These are phyloP conservation scores for Penicillium egyptiacum DNA, from an alignment of 495 filamentous ascomycete species.

Conservation along the genomic window DNA sequence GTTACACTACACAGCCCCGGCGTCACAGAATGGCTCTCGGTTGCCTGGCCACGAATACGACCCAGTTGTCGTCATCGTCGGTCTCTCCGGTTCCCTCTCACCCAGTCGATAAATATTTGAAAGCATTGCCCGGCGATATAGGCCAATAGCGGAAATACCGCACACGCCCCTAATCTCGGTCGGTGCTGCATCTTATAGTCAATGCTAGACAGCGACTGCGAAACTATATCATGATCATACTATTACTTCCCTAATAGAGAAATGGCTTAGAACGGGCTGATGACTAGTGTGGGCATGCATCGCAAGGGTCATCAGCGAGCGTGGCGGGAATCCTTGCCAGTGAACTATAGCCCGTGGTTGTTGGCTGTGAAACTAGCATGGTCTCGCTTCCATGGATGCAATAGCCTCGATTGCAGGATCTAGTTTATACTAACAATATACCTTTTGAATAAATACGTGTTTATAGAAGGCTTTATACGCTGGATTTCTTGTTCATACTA, in stretches of 20 bases:
- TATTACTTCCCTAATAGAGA: neutral
- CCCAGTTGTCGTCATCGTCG: conserved; percentile 11
- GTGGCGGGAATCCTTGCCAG: neutral
- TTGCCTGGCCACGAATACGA: conserved; percentile 2
- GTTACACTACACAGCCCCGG: conserved; percentile 8
- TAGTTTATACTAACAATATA: no score
- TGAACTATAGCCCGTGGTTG: neutral
- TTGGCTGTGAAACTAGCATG: neutral
- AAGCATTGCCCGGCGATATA: neutral
- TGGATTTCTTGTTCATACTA: no score
- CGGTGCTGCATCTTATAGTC: conserved; percentile 1
- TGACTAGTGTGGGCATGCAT: neutral
- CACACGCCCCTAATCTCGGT: neutral
- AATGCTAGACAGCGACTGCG: neutral
- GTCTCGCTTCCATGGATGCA: no score
- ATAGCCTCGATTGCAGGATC: no score
- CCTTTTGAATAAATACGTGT: no score
- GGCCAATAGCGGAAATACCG: conserved; percentile 15
- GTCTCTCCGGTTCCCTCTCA: conserved; percentile 2
- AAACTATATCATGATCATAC: neutral
- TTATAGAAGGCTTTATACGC: no score
- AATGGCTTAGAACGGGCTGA: neutral
- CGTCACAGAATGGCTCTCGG: conserved; percentile 4
- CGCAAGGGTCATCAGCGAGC: neutral
- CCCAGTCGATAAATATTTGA: neutral